These are phyloP conservation scores for Leersia perrieri DNA, from an alignment of 176 grass and related monocot genomes.

Conservation along the genomic window DNA sequence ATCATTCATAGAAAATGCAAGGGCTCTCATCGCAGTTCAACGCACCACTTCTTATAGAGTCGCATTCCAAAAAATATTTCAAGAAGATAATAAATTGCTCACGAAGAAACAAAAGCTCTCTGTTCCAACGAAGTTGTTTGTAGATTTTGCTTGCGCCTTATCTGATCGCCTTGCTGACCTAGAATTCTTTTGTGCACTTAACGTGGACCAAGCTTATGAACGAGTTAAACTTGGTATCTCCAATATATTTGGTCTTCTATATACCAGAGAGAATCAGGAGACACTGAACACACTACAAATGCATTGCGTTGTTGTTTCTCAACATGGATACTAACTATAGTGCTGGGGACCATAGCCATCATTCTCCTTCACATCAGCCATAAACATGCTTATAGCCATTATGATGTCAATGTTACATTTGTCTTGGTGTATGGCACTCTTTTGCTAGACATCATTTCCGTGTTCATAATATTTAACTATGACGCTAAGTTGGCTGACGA, in stretches of 20 bases:
- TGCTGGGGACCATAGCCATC: not conserved
- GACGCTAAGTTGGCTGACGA: not conserved
- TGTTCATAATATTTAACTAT: accelerated
- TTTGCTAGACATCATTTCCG: not conserved
- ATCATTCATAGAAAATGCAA: not conserved
- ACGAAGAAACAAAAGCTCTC: too few relatives aligned
- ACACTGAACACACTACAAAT: not conserved
- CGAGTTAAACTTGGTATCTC: not conserved
- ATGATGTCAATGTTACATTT: not conserved
- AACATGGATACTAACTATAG: accelerated
- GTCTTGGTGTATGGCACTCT: not conserved
- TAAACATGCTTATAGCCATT: not conserved
- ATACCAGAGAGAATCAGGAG: not conserved
- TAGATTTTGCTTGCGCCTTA: not conserved
- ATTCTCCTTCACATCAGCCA: not conserved
- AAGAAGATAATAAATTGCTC: too few relatives aligned
- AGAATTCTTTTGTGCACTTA: not conserved
- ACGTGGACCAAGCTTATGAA: accelerated
- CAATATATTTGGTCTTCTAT: not conserved
- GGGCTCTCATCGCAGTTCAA: not conserved
- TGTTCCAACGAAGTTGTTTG: not conserved
- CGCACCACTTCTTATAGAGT: accelerated
- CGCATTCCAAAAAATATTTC: not conserved
- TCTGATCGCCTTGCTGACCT: not conserved
- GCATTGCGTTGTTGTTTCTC: not conserved